These are phyloP conservation scores for Hanseniaspora nectarophila DNA, from an alignment of 805 yeast species.

Conservation along the genomic window DNA sequence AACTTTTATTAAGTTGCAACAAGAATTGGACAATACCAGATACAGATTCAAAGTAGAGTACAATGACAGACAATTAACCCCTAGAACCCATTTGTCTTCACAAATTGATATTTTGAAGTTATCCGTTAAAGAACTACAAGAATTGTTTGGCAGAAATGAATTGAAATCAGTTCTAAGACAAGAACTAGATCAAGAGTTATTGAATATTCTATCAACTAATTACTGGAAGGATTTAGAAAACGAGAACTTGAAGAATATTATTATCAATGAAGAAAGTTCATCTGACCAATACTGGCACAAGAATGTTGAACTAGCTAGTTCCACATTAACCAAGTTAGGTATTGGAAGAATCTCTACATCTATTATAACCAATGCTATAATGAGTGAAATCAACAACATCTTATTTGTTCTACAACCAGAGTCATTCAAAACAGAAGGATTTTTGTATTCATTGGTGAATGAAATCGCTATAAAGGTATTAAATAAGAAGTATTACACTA, in stretches of 20 bases:
- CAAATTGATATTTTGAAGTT: constrained; percentile 78
- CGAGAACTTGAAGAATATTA: constrained; percentile 8
- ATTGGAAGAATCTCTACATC: constrained; percentile 83
- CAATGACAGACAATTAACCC: constrained; percentile 86
- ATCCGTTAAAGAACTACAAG: constrained; percentile 76
- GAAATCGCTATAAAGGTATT: constrained; percentile 78
- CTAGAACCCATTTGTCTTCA: constrained; percentile 86
- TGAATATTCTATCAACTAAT: constrained; percentile 75
- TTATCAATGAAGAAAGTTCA: constrained; percentile 22
- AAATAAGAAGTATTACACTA: constrained; percentile 66
- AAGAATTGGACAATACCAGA: constrained; percentile 84
- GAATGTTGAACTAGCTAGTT: constrained; percentile 72
- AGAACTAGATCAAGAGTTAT: constrained; percentile 77
- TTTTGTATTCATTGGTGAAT: constrained; percentile 65
- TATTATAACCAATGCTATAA: constrained; percentile 65
- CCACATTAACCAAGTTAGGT: constrained; percentile 80
- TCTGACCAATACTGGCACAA: constrained; percentile 61
- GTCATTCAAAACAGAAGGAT: constrained; percentile 43
- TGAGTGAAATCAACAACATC: constrained; percentile 64
- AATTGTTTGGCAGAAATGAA: constrained; percentile 70
- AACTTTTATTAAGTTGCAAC: constrained; percentile 71
- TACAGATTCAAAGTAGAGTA: constrained; percentile 92
- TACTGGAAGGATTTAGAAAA: constrained; percentile 69
- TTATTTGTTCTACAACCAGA: constrained; percentile 61
- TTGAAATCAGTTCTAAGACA: constrained; percentile 64